Evolutionary conservation across 306 rosid species (phyloP), one percentile per base, ranked within the genome.

Genomic region (Sindora glabra): DNA sequence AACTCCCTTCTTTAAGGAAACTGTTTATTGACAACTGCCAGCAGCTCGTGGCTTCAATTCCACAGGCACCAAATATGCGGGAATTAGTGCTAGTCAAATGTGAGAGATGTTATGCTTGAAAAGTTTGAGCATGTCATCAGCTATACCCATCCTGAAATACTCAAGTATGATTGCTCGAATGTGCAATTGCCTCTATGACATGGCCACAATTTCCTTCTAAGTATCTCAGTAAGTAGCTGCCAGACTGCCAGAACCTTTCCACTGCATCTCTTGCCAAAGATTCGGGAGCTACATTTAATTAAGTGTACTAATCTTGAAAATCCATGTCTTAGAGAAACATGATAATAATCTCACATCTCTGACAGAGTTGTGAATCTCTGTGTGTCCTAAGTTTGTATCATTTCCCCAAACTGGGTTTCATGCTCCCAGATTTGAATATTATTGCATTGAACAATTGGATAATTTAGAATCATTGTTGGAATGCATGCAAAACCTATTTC

Each of bases 211-310:
- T 45, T 27, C 38, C 69, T 70, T 19, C 45, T 7, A 7, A 2
- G 0, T 8, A 23, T 70, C 50, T 62, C 15, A 2, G 0, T 9
- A 2, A 17, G 19, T 40, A 55, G 22, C 8, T 70, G 51, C 3
- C 38, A 45, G 15, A 45, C 65, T 33, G 27, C 62, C 2, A 27
- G 8, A 24, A 34, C 33, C 18, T 56, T 72, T 0, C 66, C 67
- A 0, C 47, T 72, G 1, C 2, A 61, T 33, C 27, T 67, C 1
- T 41, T 65, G 19, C 77, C 72, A 6, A 57, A 62, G 46, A 61
- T 74, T 8, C 1, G 7, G 0, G 0, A 0, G 2, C 48, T 67
- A 4, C 0, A 0, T 0, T 2, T 67, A 0, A 0, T 0, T 0
- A 0, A 1, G 3, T 67, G 70, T 46, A 2, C 6, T 3, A 38